Evolutionary conservation across 495 filamentous ascomycete species (phyloP).

Genomic region (Pyronema omphalodes): DNA sequence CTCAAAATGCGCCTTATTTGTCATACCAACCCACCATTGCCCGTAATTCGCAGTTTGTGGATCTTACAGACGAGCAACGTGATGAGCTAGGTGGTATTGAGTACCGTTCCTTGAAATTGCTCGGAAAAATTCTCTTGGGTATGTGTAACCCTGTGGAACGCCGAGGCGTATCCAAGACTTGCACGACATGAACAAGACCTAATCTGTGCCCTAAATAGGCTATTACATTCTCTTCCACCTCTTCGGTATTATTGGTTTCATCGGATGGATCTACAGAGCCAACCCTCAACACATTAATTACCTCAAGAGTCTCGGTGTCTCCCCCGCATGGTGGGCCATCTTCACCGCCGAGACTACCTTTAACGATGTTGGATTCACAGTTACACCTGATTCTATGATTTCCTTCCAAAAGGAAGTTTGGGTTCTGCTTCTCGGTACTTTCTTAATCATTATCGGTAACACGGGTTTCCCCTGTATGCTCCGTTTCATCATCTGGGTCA

Average conservation of each 20-base stretch:
- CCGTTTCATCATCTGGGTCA: constrained; percentile 68
- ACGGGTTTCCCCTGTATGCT: constrained; percentile 90
- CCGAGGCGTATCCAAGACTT: neutral
- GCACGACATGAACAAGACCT: neutral
- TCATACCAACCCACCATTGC: constrained; percentile 86
- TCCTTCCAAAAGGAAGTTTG: constrained; percentile 62
- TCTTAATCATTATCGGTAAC: constrained; percentile 81
- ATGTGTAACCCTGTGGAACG: constrained; percentile 1
- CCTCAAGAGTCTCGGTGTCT: constrained; percentile 42
- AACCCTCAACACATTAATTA: constrained; percentile 32
- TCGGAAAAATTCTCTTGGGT: constrained; percentile 36
- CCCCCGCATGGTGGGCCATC: constrained; percentile 69
- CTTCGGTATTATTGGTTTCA: constrained; percentile 31
- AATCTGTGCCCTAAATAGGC: constrained; percentile 1
- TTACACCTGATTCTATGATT: constrained; percentile 84
- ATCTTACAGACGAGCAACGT: constrained; percentile 40
- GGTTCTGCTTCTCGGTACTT: constrained; percentile 53
- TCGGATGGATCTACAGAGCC: constrained; percentile 61
- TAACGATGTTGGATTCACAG: constrained; percentile 66
- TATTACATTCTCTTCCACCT: constrained; percentile 35
- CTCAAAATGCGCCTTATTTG: constrained; percentile 46
- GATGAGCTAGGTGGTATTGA: constrained; percentile 46
- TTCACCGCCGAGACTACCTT: constrained; percentile 74
- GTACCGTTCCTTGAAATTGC: constrained; percentile 40
- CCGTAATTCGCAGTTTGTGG: constrained; percentile 78